Evolutionary conservation across 73 alveolate genomes (phyloP).

Genomic region (Paramecium caudatum): DNA sequence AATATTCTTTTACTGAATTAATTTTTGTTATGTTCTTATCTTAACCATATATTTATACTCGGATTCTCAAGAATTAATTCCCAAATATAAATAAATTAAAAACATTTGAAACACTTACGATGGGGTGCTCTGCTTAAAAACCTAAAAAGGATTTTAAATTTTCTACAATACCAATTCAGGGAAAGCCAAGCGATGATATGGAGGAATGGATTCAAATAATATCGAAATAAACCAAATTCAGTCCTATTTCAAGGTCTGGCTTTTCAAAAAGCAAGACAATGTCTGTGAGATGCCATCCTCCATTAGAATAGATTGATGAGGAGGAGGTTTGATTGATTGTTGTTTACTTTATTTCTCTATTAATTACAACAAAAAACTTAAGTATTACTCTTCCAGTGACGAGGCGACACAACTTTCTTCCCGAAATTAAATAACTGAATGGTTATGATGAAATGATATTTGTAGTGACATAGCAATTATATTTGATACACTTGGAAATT

Average conservation of each 20-base stretch:
- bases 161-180: constrained; percentile 32
- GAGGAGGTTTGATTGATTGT: constrained; percentile 14
- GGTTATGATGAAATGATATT: too few species aligned
- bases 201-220: constrained; percentile 29
- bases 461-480: too few species aligned
- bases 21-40: too few species aligned
- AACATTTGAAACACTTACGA: not conserved
- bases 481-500: too few species aligned
- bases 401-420: too few species aligned
- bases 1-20: too few species aligned
- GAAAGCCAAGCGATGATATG: not conserved
- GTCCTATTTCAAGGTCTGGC: not conserved
- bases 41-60: too few species aligned
- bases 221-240: not conserved
- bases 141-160: constrained; percentile 30
- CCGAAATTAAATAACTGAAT: too few species aligned
- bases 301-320: constrained; percentile 11
- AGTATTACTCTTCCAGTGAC: too few species aligned
- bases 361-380: too few species aligned
- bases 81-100: too few species aligned
- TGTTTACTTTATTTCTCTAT: not conserved
- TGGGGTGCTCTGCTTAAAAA: constrained; percentile 12
- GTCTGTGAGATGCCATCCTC: constrained; percentile 26
- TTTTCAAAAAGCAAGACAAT: constrained; percentile 7
- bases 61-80: too few species aligned